Conservation (phyloP, 2,329 filamentous ascomycete genomes). For the Colletotrichum limetticola region DNA sequence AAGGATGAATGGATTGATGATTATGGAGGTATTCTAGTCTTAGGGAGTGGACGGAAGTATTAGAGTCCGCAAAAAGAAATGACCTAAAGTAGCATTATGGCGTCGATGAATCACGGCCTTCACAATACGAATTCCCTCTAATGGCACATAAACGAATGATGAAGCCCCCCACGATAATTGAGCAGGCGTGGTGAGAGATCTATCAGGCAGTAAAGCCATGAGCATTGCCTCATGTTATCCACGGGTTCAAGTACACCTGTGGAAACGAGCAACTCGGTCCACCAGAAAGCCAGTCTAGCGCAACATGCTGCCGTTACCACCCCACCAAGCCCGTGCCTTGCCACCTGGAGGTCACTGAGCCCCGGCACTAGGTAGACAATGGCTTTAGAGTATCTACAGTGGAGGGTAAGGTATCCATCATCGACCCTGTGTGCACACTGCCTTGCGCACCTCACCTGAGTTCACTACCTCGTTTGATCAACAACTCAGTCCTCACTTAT, state of each 20-base stretch:
- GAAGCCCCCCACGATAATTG: background rate
- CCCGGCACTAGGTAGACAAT: background rate
- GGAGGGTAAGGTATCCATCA: background rate
- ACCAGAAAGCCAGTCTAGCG: background rate
- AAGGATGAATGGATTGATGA: constrained; percentile 7
- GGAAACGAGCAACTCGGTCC: background rate
- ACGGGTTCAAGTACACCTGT: background rate
- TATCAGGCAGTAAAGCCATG: background rate
- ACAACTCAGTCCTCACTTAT: background rate
- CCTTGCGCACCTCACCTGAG: background rate
- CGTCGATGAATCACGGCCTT: constrained; percentile 32
- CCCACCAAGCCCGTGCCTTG: background rate
- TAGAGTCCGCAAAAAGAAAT: background rate
- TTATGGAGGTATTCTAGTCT: background rate
- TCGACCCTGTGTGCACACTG: background rate
- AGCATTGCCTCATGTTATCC: background rate
- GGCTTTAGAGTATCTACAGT: too few species aligned
- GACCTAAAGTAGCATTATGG: constrained; percentile 1
- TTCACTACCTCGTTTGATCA: background rate
- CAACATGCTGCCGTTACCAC: background rate
- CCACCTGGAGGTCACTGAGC: background rate
- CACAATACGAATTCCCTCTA: constrained; percentile 26
- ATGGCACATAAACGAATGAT: background rate
- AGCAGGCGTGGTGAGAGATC: background rate
- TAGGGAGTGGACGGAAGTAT: background rate